A percentile compares a stretch with the other conserved stretches of the same genome.
phyloP scores from a whole-genome alignment of 257 asterid species.

The Solanum gracilifrons region DNA sequence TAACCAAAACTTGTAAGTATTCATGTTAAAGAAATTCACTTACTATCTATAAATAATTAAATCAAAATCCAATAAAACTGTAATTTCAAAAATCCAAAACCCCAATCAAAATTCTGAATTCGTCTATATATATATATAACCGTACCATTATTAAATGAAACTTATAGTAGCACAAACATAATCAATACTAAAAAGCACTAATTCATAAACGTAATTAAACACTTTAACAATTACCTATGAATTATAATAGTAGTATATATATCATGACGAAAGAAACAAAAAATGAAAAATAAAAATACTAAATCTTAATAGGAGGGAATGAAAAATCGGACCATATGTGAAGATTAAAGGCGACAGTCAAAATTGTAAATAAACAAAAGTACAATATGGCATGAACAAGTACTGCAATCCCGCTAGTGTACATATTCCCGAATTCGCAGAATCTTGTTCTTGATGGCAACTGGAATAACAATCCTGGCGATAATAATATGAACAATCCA shows the following conservation, averaged over 20 bases:
- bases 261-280: not conserved
- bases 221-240: not conserved
- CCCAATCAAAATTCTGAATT: not conserved
- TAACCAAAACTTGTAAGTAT: not conserved
- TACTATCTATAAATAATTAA: not conserved
- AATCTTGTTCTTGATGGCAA: slow-evolving; percentile 76
- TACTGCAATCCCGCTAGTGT: slow-evolving; percentile 78
- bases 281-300: not conserved
- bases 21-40: not conserved
- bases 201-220: not conserved
- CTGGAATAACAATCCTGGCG: slow-evolving; percentile 87
- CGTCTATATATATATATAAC: not conserved
- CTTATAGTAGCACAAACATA: not conserved
- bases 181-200: not conserved
- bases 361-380: slow-evolving; percentile 69
- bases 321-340: slow-evolving; percentile 46
- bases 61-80: not conserved
- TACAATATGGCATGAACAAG: slow-evolving; percentile 65
- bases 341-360: slow-evolving; percentile 64
- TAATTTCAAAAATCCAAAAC: not conserved
- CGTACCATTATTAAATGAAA: not conserved
- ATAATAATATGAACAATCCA: slow-evolving; percentile 68
- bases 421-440: slow-evolving; percentile 84
- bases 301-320: not conserved
- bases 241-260: not conserved